Conservation (phyloP, 1,284 basidiomycete species). For the Microbotryum violaceum region DNA sequence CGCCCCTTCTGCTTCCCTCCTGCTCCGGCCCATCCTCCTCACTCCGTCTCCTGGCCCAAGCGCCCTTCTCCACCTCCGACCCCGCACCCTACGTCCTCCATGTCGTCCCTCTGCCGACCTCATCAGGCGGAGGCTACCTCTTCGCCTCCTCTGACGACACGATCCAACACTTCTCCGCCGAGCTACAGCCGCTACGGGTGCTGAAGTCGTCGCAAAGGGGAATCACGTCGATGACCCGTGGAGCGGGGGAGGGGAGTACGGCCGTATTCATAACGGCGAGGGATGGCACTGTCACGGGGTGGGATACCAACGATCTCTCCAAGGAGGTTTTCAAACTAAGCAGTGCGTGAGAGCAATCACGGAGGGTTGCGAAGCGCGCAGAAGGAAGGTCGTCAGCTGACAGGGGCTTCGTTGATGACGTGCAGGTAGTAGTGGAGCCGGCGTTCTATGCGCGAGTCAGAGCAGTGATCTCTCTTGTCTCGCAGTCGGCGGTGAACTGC, state of each 20-base stretch:
- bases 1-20: slow-evolving; percentile 25
- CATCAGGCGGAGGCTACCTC: slow-evolving; percentile 19
- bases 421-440: slow-evolving; percentile 27
- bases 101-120: slow-evolving; percentile 5
- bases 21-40: slow-evolving; percentile 5
- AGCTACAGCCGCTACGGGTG: slow-evolving; percentile 20
- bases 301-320: slow-evolving; percentile 20
- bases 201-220: slow-evolving; percentile 20
- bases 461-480: slow-evolving; percentile 33
- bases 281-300: slow-evolving; percentile 27
- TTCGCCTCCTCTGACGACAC: slow-evolving; percentile 31
- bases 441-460: slow-evolving; percentile 26
- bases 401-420: no score
- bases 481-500: slow-evolving; percentile 45
- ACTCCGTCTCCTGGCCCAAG: slow-evolving; percentile 20
- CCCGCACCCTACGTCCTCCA: slow-evolving; percentile 31
- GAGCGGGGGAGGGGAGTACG: slow-evolving; percentile 19
- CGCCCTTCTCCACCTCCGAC: slow-evolving; percentile 5
- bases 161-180: slow-evolving; percentile 25
- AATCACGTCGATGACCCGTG: slow-evolving; percentile 16
- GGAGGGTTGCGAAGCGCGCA: background rate
- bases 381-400: background rate
- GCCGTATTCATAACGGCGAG: slow-evolving; percentile 29
- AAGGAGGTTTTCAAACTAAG: slow-evolving; percentile 28
- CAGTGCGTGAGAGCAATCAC: slow-evolving; percentile 3